phyloP scores from a whole-genome alignment of 2,329 filamentous ascomycete species.

The Fusarium pseudonygamai region DNA sequence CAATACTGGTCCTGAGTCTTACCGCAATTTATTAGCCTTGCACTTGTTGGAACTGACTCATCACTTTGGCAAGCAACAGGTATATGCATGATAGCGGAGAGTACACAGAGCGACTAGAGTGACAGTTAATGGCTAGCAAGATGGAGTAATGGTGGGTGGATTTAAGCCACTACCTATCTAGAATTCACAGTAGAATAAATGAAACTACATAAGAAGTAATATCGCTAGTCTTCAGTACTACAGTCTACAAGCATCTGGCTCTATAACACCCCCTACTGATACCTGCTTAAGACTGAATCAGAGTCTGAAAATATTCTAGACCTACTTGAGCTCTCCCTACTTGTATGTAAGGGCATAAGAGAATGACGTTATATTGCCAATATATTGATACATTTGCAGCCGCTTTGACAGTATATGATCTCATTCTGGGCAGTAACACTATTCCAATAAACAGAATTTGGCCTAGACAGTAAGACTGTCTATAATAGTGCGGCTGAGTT shows the following conservation, averaged over 20 bases:
- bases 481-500: too few relatives aligned
- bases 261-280: not conserved
- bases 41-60: rapidly evolving
- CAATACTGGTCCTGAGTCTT: not conserved
- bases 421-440: too few relatives aligned
- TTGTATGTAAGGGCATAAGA: too few relatives aligned
- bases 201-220: not conserved
- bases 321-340: too few relatives aligned
- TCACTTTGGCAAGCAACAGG: not conserved
- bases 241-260: not conserved
- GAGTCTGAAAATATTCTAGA: not conserved
- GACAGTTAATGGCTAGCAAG: not conserved
- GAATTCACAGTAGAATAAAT: not conserved
- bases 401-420: too few relatives aligned
- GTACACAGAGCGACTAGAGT: too few relatives aligned
- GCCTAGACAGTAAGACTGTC: too few relatives aligned
- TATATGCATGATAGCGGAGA: not conserved
- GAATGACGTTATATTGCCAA: too few relatives aligned
- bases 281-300: not conserved
- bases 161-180: not conserved
- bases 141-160: not conserved
- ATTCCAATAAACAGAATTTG: too few relatives aligned
- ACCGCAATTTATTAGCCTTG: rapidly evolving
- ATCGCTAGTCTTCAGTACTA: not conserved
- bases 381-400: too few relatives aligned